A percentile compares a stretch with the other conserved stretches of the same genome.
These are phyloP conservation scores for Knoxdaviesia proteae DNA, from an alignment of 2,329 filamentous ascomycete species.

Conservation along the genomic window DNA sequence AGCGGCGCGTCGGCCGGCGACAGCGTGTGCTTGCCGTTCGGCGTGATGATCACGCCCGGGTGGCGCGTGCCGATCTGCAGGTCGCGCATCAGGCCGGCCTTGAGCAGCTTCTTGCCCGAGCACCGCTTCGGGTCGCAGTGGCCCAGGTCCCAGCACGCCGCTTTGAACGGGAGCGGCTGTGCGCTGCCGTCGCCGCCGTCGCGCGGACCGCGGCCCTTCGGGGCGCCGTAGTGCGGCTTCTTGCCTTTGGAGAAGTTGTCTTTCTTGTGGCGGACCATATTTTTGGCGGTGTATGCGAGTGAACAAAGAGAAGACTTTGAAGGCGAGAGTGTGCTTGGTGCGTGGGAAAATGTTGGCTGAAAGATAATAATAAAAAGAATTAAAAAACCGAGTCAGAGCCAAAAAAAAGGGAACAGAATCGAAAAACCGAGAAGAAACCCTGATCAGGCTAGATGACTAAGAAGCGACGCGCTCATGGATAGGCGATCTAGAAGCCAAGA, in stretches of 20 bases:
- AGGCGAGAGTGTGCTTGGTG: too few relatives aligned
- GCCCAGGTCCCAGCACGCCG: conserved; percentile 92
- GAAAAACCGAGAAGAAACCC: not conserved
- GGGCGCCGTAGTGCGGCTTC: conserved; percentile 38
- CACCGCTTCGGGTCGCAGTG: conserved; percentile 96
- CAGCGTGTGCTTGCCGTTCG: conserved; percentile 72
- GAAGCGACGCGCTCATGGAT: too few relatives aligned
- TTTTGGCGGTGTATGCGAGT: not conserved
- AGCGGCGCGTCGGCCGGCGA: conserved; percentile 66
- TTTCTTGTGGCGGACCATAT: conserved; percentile 93
- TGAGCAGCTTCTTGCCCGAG: conserved; percentile 87
- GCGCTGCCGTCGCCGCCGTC: conserved; percentile 17
- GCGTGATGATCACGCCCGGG: conserved; percentile 79
- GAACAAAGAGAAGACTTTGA: too few relatives aligned
- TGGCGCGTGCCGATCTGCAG: conserved; percentile 82
- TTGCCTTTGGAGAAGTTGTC: conserved; percentile 55
- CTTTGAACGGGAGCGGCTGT: conserved; percentile 46
- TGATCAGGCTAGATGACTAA: too few relatives aligned
- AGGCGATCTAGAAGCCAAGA: conserved; percentile 13
- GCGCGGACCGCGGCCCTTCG: conserved; percentile 31
- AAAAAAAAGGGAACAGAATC: not conserved
- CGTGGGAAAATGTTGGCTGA: too few relatives aligned
- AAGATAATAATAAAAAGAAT: too few relatives aligned
- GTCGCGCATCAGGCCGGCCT: conserved; percentile 80
- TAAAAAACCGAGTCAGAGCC: too few relatives aligned